Evolutionary conservation across 2,329 filamentous ascomycete genomes (phyloP).

Genomic region (Purpureocillium takamizusanense): DNA sequence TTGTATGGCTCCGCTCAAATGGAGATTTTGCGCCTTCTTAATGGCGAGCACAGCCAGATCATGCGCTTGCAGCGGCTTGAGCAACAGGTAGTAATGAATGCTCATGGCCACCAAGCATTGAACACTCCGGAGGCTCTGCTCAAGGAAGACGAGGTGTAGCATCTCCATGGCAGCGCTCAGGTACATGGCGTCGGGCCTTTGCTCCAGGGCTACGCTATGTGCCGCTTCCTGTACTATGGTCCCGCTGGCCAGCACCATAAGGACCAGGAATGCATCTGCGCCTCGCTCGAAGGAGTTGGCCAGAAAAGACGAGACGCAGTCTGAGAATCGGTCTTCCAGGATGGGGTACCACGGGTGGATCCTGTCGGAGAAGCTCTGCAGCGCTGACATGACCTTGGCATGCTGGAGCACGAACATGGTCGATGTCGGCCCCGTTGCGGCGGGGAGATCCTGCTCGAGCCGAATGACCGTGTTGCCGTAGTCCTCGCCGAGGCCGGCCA

Average conservation of each 20-base stretch:
- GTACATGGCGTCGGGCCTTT: constrained; percentile 9
- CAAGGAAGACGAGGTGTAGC: constrained; percentile 12
- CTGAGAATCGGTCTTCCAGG: constrained; percentile 12
- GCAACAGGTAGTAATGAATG: constrained; percentile 16
- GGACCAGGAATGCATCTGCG: constrained; percentile 13
- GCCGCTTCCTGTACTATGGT: constrained; percentile 8
- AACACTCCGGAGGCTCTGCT: constrained; percentile 13
- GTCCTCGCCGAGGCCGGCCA: constrained; percentile 2
- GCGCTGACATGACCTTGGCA: constrained; percentile 10
- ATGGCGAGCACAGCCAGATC: constrained; percentile 19
- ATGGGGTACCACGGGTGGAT: constrained; percentile 19
- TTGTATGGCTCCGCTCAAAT: constrained; percentile 7
- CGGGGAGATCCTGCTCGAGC: neutral
- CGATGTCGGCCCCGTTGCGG: neutral
- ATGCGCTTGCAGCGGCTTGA: constrained; percentile 18
- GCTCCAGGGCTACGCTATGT: constrained; percentile 5
- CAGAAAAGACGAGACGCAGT: constrained; percentile 11
- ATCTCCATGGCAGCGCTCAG: constrained; percentile 11
- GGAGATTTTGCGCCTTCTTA: constrained; percentile 17
- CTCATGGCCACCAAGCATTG: constrained; percentile 16
- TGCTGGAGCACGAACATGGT: constrained; percentile 11
- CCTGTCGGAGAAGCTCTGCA: constrained; percentile 14
- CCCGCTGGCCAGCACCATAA: constrained; percentile 18
- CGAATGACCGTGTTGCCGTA: constrained; percentile 1
- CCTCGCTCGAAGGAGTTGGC: constrained; percentile 10